Base-by-base conservation (phyloP, 371 early-diverging fungal genomes). In the Mucor irregularis region DNA sequence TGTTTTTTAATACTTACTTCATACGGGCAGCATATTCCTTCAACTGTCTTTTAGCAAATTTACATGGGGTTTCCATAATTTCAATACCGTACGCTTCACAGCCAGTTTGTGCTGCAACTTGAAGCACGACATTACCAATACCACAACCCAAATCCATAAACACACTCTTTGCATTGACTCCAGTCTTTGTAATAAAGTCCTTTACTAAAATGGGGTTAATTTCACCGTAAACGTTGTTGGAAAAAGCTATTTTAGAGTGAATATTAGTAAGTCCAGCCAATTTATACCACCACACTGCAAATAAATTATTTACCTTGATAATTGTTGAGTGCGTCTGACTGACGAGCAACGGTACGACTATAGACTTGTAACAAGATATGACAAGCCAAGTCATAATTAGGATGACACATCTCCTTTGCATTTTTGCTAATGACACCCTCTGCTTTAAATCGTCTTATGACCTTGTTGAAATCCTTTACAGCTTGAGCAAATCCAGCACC, bases 191-290 rank as follows among this genome's bases (percentile, higher is more conserved):
- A 49, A 97, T 91, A 33, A 98, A 81, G 39, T 95, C 91, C 49
- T 81, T 82, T 50, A 96, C 89, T 53, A 98, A 72, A n/a, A 80
- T 78, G 14, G 87, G 86, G 52, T 90, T 88, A 61, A 97, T 88
- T 71, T 98, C 98, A 22, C 98, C 98, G 73, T 98, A 98, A 9
- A 96, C 97, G 64, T 91, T 88, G 71, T 95, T 92, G 8, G 94
- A 93, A 60, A 96, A 97, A 8, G 91, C 94, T 78, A 58, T 30
- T 33, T 39, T 24, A n/a, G 49, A 48, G 49, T n/a, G n/a, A n/a
- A n/a, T n/a, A n/a, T 45, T n/a, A 35, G 25, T n/a, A n/a, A n/a
- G n/a, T n/a, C n/a, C n/a, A n/a, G n/a, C n/a, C n/a, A n/a, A n/a
- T n/a, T n/a, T n/a, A n/a, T n/a, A n/a, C n/a, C n/a, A n/a, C n/a